These are phyloP conservation scores for Pezicula neosporulosa DNA, from an alignment of 2,329 filamentous ascomycete genomes.

Conservation along the genomic window DNA sequence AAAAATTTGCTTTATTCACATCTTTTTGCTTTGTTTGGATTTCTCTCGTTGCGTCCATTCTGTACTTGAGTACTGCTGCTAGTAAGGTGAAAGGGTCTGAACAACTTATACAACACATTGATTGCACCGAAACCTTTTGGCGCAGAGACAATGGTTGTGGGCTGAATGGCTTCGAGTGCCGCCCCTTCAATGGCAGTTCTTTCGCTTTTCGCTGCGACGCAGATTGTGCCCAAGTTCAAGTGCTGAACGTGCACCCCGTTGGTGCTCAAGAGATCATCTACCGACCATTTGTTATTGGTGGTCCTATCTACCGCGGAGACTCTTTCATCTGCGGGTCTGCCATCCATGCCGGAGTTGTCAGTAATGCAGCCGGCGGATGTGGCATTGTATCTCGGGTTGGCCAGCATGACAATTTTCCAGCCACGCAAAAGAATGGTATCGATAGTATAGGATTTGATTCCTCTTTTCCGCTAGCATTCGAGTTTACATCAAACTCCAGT, in stretches of 20 bases:
- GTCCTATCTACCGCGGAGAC: constrained; percentile 80
- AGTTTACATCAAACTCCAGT: constrained; percentile 56
- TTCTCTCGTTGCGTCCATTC: too few species aligned
- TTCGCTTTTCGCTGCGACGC: constrained; percentile 74
- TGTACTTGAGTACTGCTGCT: too few species aligned
- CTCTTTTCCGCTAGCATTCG: constrained; percentile 84
- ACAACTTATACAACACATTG: too few species aligned
- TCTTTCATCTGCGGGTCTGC: constrained; percentile 85
- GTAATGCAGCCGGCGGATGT: constrained; percentile 70
- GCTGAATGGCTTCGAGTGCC: constrained; percentile 69
- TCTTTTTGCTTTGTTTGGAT: too few species aligned
- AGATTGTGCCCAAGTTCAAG: constrained; percentile 61
- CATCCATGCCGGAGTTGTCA: constrained; percentile 78
- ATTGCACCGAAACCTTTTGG: background rate
- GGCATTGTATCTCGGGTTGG: constrained; percentile 76
- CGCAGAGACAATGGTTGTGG: constrained; percentile 61
- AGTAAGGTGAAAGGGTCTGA: too few species aligned
- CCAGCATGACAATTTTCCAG: constrained; percentile 57
- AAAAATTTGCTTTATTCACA: too few species aligned
- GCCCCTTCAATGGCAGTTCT: constrained; percentile 67
- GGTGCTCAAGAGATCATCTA: constrained; percentile 67
- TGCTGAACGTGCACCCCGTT: constrained; percentile 72
- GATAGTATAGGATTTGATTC: constrained; percentile 76
- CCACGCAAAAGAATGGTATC: constrained; percentile 69
- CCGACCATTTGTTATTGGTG: constrained; percentile 61